Conservation (phyloP, 1,284 basidiomycete species). For the Puccinia horiana region DNA sequence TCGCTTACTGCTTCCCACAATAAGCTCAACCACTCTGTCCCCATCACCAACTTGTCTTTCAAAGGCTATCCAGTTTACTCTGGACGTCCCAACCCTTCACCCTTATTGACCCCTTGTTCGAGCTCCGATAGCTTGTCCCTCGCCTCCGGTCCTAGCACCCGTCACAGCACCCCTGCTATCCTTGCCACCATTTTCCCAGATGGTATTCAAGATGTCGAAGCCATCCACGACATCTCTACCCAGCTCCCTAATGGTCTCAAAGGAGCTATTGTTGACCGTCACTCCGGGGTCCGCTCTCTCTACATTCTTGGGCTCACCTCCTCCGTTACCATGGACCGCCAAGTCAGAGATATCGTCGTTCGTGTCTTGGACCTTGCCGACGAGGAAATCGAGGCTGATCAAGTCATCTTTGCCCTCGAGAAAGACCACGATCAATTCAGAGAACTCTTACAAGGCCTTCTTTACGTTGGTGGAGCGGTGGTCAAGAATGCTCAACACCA, state of each 20-base stretch:
- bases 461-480: slow-evolving; percentile 42
- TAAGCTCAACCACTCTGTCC: not conserved
- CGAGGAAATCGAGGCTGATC: slow-evolving; percentile 45
- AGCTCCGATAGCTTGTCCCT: slow-evolving; percentile 40
- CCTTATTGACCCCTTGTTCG: slow-evolving; percentile 35
- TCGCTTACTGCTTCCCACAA: slow-evolving; percentile 7
- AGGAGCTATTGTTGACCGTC: slow-evolving; percentile 36
- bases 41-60: not conserved
- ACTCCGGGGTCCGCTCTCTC: slow-evolving; percentile 30
- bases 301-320: slow-evolving; percentile 39
- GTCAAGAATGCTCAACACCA: slow-evolving; percentile 37
- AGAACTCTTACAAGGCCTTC: slow-evolving; percentile 45
- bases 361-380: slow-evolving; percentile 40
- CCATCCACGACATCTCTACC: slow-evolving; percentile 36
- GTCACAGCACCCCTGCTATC: not conserved
- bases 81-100: slow-evolving; percentile 18
- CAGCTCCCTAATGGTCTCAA: slow-evolving; percentile 31
- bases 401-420: slow-evolving; percentile 42
- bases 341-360: slow-evolving; percentile 18
- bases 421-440: slow-evolving; percentile 30
- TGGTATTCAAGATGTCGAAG: slow-evolving; percentile 37
- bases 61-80: not conserved
- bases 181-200: slow-evolving; percentile 33
- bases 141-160: not conserved
- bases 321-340: not conserved